These are phyloP conservation scores for Talaromyces marneffei DNA, from an alignment of 2,329 filamentous ascomycete genomes.

Conservation along the genomic window DNA sequence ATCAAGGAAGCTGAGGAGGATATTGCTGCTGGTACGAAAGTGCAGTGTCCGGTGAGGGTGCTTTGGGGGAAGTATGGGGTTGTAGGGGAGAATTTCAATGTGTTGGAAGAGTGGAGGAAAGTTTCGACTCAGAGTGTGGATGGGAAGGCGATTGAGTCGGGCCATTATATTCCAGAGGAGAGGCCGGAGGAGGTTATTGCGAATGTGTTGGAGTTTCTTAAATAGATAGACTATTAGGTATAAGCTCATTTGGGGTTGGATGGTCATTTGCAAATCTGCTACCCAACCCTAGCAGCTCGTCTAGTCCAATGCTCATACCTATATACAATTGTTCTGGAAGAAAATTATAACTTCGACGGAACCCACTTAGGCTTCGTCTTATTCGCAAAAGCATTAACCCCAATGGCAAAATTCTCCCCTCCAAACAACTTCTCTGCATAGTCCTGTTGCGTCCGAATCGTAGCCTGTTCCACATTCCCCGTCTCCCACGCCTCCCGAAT, in stretches of 20 bases:
- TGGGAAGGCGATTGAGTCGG: conserved; percentile 42
- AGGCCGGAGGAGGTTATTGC: conserved; percentile 43
- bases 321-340: background rate
- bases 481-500: conserved; percentile 68
- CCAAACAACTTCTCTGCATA: conserved; percentile 56
- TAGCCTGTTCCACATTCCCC: conserved; percentile 59
- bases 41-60: conserved; percentile 45
- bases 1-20: conserved; percentile 48
- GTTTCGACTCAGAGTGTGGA: conserved; percentile 35
- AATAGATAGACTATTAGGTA: background rate
- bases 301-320: no score
- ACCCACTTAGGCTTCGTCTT: conserved; percentile 63
- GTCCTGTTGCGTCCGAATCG: conserved; percentile 51
- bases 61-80: conserved; percentile 48
- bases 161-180: conserved; percentile 51
- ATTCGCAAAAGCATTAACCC: conserved; percentile 69
- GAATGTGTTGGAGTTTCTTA: conserved; percentile 38
- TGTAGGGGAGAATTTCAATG: conserved; percentile 48
- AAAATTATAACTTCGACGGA: conserved; percentile 32
- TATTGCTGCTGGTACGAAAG: conserved; percentile 37
- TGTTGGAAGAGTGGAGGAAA: conserved; percentile 47
- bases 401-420: conserved; percentile 70
- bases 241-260: background rate
- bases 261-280: no score
- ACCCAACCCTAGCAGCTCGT: background rate